phyloP scores from a whole-genome alignment of 2,329 filamentous ascomycete species.

The Neurospora sp. region DNA sequence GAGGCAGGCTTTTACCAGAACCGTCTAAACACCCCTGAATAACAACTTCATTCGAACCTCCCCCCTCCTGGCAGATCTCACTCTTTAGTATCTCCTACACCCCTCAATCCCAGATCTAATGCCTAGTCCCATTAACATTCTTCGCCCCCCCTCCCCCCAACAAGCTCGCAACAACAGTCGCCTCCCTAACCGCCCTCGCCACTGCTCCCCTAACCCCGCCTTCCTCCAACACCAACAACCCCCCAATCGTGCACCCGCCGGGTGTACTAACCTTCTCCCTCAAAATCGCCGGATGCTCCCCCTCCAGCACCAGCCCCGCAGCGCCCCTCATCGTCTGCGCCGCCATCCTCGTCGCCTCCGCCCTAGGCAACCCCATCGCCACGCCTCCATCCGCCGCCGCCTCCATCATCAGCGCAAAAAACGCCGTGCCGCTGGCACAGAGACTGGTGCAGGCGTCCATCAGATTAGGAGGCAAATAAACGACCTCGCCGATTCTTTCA shows the following conservation, averaged over 20 bases:
- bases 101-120: conserved; percentile 12
- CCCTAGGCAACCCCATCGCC: conserved; percentile 65
- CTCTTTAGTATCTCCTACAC: neutral
- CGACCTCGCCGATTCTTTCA: conserved; percentile 60
- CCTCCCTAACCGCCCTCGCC: conserved; percentile 59
- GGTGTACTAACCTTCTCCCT: conserved; percentile 70
- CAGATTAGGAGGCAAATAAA: conserved; percentile 53
- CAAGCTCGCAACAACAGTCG: conserved; percentile 59
- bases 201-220: conserved; percentile 58
- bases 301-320: conserved; percentile 56
- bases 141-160: conserved; percentile 44
- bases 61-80: neutral
- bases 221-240: conserved; percentile 65
- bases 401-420: conserved; percentile 67
- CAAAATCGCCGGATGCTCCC: conserved; percentile 66
- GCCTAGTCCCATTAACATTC: conserved; percentile 36
- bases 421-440: conserved; percentile 66
- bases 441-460: conserved; percentile 70
- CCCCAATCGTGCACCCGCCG: conserved; percentile 69
- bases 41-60: neutral
- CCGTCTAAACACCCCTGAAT: neutral
- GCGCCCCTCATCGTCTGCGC: conserved; percentile 71
- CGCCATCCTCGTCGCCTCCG: conserved; percentile 67
- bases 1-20: neutral
- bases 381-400: conserved; percentile 68